A percentile compares a stretch with the other conserved stretches of the same genome.
phyloP scores from a whole-genome alignment of 495 filamentous ascomycete species.

The Bombardia bombarda region DNA sequence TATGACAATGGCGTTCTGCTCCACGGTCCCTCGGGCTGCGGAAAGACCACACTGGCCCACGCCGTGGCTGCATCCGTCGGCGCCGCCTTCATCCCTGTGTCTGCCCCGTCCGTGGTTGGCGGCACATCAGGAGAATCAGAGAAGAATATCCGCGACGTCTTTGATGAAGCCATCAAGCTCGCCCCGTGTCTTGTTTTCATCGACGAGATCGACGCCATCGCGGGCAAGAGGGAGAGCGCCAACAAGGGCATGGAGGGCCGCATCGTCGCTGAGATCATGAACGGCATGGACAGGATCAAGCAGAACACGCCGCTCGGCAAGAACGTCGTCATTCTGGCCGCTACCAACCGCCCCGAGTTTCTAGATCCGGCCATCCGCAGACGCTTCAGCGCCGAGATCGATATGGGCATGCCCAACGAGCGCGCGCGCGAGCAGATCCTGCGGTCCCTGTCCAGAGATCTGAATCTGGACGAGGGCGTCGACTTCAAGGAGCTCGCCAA shows the following conservation, averaged over 20 bases:
- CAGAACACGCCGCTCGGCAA: constrained; percentile 74
- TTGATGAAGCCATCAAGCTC: constrained; percentile 78
- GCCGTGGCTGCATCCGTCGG: constrained; percentile 82
- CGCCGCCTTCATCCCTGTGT: constrained; percentile 79
- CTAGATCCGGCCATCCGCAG: constrained; percentile 81
- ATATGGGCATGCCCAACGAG: constrained; percentile 90
- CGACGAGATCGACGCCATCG: constrained; percentile 94
- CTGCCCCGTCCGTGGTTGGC: constrained; percentile 80
- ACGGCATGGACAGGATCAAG: constrained; percentile 79
- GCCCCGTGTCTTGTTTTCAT: constrained; percentile 93
- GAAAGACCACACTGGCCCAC: constrained; percentile 89
- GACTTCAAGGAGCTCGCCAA: constrained; percentile 77
- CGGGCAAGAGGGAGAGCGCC: constrained; percentile 88
- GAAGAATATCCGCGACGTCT: constrained; percentile 85
- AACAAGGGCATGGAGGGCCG: constrained; percentile 95
- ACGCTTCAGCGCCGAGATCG: constrained; percentile 89
- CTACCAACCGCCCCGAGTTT: constrained; percentile 87
- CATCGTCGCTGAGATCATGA: constrained; percentile 88
- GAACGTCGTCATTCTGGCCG: constrained; percentile 87
- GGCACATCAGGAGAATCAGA: constrained; percentile 97
- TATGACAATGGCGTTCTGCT: constrained; percentile 83
- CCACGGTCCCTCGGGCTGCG: constrained; percentile 90
- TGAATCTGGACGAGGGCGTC: constrained; percentile 61
- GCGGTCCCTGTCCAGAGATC: constrained; percentile 63
- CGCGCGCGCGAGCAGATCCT: constrained; percentile 76